phyloP scores from a whole-genome alignment of 2,329 filamentous ascomycete species.

The Aspergillus brunneoviolaceus region DNA sequence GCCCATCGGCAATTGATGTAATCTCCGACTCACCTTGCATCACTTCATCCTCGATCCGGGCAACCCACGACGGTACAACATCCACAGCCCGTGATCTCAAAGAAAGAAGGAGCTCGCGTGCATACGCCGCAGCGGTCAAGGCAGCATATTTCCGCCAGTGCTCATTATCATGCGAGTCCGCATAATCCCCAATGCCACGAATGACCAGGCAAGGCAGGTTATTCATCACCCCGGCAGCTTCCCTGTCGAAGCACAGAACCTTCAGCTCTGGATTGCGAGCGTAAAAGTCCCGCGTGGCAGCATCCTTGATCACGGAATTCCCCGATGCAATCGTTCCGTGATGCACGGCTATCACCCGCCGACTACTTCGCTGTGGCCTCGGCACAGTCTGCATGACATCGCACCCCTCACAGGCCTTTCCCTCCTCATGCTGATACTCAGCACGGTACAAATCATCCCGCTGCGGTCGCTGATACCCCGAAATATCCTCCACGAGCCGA shows the following conservation, averaged over 20 bases:
- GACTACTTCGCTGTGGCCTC: not conserved
- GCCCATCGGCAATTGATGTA: no score
- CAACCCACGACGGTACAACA: no score
- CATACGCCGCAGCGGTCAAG: conserved; percentile 2
- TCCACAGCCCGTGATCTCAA: no score
- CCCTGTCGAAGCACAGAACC: not conserved
- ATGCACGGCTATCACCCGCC: not conserved
- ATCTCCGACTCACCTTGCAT: no score
- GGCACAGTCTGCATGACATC: not conserved
- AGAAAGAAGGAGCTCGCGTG: not conserved
- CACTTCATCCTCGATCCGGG: no score
- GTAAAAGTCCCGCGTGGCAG: not conserved
- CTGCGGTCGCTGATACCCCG: no score
- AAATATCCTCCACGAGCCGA: no score
- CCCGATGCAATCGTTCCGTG: conserved; percentile 3
- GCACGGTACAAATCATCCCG: no score
- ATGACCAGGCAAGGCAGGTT: not conserved
- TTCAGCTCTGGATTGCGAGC: not conserved
- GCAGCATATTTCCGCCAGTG: not conserved
- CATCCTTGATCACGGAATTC: not conserved
- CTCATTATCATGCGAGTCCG: conserved; percentile 1
- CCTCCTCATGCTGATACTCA: not conserved
- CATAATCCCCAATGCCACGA: conserved; percentile 1
- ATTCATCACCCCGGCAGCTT: not conserved
- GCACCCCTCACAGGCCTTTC: not conserved